A percentile compares a stretch with the other conserved stretches of the same genome.
Evolutionary conservation across 306 rosid species (phyloP).

Genomic region (Prunus fruticosa): DNA sequence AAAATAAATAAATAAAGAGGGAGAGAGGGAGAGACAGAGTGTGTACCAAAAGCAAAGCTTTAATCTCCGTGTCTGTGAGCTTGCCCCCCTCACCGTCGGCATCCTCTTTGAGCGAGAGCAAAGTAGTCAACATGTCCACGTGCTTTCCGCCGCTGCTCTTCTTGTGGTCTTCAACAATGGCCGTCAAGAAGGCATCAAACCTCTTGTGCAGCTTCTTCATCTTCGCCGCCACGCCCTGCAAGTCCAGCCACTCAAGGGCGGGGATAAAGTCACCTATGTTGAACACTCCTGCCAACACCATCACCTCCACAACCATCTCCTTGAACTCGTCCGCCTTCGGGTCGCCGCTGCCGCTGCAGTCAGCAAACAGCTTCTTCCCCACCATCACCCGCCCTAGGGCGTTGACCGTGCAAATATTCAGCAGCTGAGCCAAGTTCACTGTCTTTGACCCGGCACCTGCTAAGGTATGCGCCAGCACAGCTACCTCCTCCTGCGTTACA

Average conservation of each 20-base stretch:
- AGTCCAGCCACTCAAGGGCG: constrained; percentile 54
- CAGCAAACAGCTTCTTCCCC: constrained; percentile 58
- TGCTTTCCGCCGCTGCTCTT: constrained; percentile 21
- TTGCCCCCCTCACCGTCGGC: constrained; percentile 36
- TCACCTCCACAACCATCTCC: constrained; percentile 62
- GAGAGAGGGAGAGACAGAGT: background rate
- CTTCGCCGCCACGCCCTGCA: constrained; percentile 55
- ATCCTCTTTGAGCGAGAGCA: constrained; percentile 45
- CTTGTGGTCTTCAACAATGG: constrained; percentile 56
- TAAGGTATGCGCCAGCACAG: constrained; percentile 38
- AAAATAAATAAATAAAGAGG: background rate
- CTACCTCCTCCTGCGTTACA: constrained; percentile 61
- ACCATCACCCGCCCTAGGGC: constrained; percentile 62
- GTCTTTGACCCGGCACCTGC: constrained; percentile 36
- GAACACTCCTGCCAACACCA: constrained; percentile 65
- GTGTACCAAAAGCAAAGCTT: constrained; percentile 64
- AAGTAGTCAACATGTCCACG: constrained; percentile 44
- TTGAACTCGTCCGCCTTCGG: constrained; percentile 59
- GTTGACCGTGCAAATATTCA: constrained; percentile 62
- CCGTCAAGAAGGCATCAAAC: constrained; percentile 53
- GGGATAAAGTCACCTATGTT: constrained; percentile 77
- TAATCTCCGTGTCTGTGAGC: constrained; percentile 61
- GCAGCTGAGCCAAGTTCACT: constrained; percentile 50
- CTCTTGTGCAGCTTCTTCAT: constrained; percentile 62
- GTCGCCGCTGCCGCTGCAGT: constrained; percentile 39